These are phyloP conservation scores for Chaetomiaceae sp. DNA, from an alignment of 2,329 filamentous ascomycete species.

Conservation along the genomic window DNA sequence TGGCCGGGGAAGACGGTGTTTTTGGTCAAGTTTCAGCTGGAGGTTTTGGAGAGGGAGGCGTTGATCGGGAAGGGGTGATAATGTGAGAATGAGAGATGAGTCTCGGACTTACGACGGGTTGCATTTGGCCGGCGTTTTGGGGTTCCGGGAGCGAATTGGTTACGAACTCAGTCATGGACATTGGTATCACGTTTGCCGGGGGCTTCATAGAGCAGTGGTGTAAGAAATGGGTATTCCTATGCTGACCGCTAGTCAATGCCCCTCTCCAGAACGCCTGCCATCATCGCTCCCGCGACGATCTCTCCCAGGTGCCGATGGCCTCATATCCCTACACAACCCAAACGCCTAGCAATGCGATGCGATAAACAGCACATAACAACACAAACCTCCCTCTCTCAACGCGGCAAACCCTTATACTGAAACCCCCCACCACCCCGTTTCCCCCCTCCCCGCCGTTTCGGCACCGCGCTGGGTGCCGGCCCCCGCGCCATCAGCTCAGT, in stretches of 20 bases:
- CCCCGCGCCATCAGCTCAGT: constrained; percentile 64
- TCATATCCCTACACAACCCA: neutral
- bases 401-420: constrained; percentile 32
- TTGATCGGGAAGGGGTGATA: constrained; percentile 49
- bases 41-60: constrained; percentile 87
- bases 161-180: neutral
- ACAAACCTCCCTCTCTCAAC: constrained; percentile 25
- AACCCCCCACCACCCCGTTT: constrained; percentile 19
- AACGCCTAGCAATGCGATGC: constrained; percentile 14
- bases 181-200: constrained; percentile 1
- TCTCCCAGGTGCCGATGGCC: neutral
- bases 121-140: constrained; percentile 17
- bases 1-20: constrained; percentile 98
- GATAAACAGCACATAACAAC: constrained; percentile 7
- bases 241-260: neutral
- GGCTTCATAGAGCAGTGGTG: neutral
- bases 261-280: neutral
- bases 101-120: constrained; percentile 1
- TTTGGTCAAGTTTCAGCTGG: constrained; percentile 84
- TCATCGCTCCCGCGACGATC: neutral
- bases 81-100: neutral
- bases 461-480: constrained; percentile 33
- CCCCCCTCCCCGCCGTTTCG: constrained; percentile 6
- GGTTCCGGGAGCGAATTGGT: neutral
- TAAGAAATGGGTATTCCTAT: constrained; percentile 5